Evolutionary conservation across 106 monocot species (phyloP).

Genomic region (Triglochin maritima): DNA sequence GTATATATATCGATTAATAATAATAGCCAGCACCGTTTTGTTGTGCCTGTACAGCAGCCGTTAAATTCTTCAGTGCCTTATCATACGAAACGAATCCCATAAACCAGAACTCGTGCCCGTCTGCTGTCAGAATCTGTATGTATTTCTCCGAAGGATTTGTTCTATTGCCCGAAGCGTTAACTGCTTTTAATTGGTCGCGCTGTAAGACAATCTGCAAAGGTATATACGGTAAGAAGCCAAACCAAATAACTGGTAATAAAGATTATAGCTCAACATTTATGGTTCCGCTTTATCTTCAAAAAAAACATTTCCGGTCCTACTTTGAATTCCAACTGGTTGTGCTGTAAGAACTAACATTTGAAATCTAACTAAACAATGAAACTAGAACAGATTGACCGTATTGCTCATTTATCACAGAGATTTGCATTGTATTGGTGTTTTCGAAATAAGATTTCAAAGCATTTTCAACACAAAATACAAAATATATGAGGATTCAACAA

Average conservation of each 20-base stretch:
- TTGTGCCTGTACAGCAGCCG: slow-evolving; percentile 18
- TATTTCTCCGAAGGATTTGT: slow-evolving; percentile 62
- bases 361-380: no score
- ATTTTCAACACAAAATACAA: no score
- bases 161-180: slow-evolving; percentile 41
- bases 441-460: no score
- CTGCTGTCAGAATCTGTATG: slow-evolving; percentile 61
- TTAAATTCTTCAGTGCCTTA: slow-evolving; percentile 75
- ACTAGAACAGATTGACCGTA: no score
- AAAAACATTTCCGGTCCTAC: no score
- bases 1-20: not conserved
- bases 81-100: slow-evolving; percentile 93
- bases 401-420: no score
- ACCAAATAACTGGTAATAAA: not conserved
- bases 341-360: no score
- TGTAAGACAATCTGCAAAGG: slow-evolving; percentile 46
- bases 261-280: not conserved
- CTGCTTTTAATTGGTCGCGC: slow-evolving; percentile 42
- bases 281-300: not conserved
- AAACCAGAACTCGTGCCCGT: slow-evolving; percentile 83
- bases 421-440: no score
- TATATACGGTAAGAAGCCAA: not conserved
- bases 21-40: slow-evolving; percentile 5
- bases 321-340: no score
- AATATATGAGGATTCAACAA: no score